phyloP scores from a whole-genome alignment of 1,284 basidiomycete genomes.

The Rugosomyces carneus region DNA sequence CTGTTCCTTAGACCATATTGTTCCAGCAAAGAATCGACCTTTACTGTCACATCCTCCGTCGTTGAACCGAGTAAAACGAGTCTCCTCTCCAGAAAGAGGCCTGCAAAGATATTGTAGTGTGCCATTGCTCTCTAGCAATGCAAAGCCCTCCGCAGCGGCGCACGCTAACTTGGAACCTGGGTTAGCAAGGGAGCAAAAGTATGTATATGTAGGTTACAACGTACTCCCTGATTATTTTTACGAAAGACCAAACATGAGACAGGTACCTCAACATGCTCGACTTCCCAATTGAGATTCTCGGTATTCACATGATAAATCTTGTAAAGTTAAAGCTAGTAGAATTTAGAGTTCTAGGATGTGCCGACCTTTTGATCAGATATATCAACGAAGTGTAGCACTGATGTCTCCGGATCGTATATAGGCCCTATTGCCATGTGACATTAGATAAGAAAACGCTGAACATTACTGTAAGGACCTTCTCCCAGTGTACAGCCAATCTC shows the following conservation, averaged over 20 bases:
- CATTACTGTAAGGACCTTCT: conserved; percentile 43
- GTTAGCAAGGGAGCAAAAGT: conserved; percentile 5
- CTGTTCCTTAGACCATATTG: conserved; percentile 44
- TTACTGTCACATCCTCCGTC: conserved; percentile 61
- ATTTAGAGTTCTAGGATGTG: conserved; percentile 3
- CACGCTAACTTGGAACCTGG: conserved; percentile 42
- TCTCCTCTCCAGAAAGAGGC: conserved; percentile 39
- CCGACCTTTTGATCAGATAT: conserved; percentile 51
- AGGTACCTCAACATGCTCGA: conserved; percentile 44
- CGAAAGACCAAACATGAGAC: conserved; percentile 52
- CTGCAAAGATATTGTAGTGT: conserved; percentile 40
- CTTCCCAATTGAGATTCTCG: conserved; percentile 30
- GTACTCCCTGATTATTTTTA: conserved; percentile 38
- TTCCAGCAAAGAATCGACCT: conserved; percentile 63
- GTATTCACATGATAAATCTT: conserved; percentile 53
- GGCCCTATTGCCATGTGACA: conserved; percentile 37
- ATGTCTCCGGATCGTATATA: conserved; percentile 48
- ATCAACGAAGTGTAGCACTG: conserved; percentile 60
- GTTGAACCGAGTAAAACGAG: conserved; percentile 53
- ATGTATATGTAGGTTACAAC: conserved; percentile 15
- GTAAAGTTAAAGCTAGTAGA: conserved; percentile 3
- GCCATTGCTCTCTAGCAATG: conserved; percentile 39
- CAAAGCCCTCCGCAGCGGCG: conserved; percentile 47
- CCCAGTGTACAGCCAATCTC: conserved; percentile 54
- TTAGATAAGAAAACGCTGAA: conserved; percentile 8